Base-by-base conservation (phyloP, 1,139 yeast species). In the Kazachstania sp. region DNA sequence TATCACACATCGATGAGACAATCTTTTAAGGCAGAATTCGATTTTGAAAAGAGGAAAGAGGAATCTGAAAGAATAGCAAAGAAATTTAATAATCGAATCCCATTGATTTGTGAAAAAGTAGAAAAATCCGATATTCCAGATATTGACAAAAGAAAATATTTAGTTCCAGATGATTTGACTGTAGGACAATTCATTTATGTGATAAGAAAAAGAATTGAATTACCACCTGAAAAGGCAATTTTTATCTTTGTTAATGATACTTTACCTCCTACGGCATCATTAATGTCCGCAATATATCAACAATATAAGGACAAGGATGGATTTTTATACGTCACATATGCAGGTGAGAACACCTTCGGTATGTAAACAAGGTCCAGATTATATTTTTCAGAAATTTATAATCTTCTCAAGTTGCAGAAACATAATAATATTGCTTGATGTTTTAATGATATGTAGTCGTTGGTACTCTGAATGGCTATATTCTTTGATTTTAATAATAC, bases 281-380 rank as follows among this genome's bases (percentile, higher is more conserved):
- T 92, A 60, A 88, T 92, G 90, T 84, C 95, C 59, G 78, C 92
- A 31, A 84, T 92, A 54, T 92, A 92, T 64, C 95, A 88, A 61
- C 97, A 92, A 68, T 96, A 92, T 70, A 88, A 88, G 72, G 98
- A 92, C 64, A 88, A 88, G 63, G 98, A 92, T 66, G 98, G 98
- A 37, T 92, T 92, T 70, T 77, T 92, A 63, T 92, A 92, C 67
- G 92, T 92, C 56, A 81, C 95, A 54, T 92, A 90, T 67, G 81
- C 88, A 6, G 92, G 94, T 38, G 94, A 84, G 64, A 84, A 84
- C 67, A 84, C 94, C 2, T 84, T 84, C 69, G 94, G 94, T 18
- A 18, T 23, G 28, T 23, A 23, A 23, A 23, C 9, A 4, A 23
- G 28, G 8, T 23, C 6, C 6, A 4, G 28, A 23, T 23, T 23